Evolutionary conservation across 2,329 filamentous ascomycete species (phyloP), one percentile per base, ranked within the genome.

Genomic region (Botryotinia narcissicola): DNA sequence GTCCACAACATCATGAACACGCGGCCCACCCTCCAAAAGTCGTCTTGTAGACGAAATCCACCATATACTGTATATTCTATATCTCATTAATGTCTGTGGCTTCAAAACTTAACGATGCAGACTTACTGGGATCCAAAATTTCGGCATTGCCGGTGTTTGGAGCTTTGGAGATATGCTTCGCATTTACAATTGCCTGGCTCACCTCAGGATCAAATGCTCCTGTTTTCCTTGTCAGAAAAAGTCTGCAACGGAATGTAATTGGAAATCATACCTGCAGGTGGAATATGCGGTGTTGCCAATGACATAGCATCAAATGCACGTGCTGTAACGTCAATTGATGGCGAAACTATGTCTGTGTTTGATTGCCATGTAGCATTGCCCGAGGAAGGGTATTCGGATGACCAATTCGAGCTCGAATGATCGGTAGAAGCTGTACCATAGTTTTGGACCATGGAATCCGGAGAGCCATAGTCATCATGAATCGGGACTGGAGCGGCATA

Each of bases 1-100:
- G 74, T 78, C 78, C 78, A 79, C 9, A 79, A 57, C 69, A 77
- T 73, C 76, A 77, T 78, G 59, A 79, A 79, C 3, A 78, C 78
- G 22, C 78, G 74, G 0, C 78, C 78, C 29, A 76, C 72, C 40
- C 67, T 75, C 73, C 74, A 79, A 54, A 79, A 74, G 0, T 44
- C n/a, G 6, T 69, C 8, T 57, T 71, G 37, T 2, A 20, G 3
- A 3, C 10, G 3, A 0, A 59, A 10, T 14, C 46, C 44, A 8
- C 7, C 40, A 9, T 59, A 10, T 2, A 32, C 14, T 7, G 14
- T 14, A 12, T 72, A 74, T 37, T 59, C 62, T 73, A 6, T 0
- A 10, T 29, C n/a, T 29, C 0, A 18, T 35, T 37, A 25, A 60
- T 22, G 25, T 9, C 32, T 6, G 1, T 20, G 0, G 6, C 12